A percentile compares a stretch with the other conserved stretches of the same genome.
phyloP scores from a whole-genome alignment of 108 stramenopile species.

The Fragilaria radians region DNA sequence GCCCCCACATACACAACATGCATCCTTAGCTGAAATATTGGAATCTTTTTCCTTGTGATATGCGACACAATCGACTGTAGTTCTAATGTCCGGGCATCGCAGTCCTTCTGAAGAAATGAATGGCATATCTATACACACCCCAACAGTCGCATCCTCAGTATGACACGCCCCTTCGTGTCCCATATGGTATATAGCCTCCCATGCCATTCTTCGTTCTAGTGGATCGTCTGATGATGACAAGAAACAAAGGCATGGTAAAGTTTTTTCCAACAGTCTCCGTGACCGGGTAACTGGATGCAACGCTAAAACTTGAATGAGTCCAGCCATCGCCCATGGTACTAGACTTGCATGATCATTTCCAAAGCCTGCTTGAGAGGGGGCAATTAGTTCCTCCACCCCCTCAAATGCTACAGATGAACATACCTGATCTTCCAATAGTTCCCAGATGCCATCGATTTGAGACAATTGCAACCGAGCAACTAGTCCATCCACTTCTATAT shows the following conservation, averaged over 20 bases:
- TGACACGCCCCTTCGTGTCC: background rate
- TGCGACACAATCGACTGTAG: background rate
- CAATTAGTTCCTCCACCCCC: background rate
- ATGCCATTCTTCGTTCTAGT: background rate
- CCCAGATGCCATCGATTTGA: background rate
- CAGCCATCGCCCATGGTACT: background rate
- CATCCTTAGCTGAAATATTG: background rate
- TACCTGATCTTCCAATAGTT: background rate
- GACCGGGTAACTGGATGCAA: background rate
- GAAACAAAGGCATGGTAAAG: background rate
- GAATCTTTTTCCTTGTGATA: background rate
- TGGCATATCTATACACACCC: slow-evolving; percentile 14
- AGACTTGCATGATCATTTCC: background rate
- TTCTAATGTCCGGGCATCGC: background rate
- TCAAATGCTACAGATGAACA: background rate
- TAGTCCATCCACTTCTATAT: background rate
- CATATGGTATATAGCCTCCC: background rate
- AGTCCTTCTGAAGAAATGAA: slow-evolving; percentile 5
- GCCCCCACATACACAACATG: background rate
- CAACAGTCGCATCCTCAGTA: background rate
- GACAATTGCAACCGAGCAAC: background rate
- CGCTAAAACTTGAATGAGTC: background rate
- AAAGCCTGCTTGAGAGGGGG: background rate
- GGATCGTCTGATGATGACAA: background rate
- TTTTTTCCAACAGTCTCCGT: background rate